Evolutionary conservation across 768 basidiomycete genomes (phyloP), one percentile per base, ranked within the genome.

Genomic region (Suillus hirtellus): DNA sequence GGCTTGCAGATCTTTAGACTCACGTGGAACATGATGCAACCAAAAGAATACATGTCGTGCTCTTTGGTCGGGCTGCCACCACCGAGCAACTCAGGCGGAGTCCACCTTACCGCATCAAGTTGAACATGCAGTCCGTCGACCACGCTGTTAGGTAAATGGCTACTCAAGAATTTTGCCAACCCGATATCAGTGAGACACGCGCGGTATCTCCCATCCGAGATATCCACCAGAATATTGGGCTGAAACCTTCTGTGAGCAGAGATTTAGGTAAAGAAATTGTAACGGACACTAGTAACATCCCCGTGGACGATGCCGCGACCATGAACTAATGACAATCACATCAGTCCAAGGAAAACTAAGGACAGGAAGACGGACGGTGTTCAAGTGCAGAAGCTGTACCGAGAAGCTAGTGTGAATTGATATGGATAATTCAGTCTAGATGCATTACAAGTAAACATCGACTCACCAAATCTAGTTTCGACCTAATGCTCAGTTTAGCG

Each of bases 151-250:
- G 3, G 2, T 49, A 24, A 27, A 24, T 74, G 70, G 60, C 78
- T 76, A 21, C 69, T 68, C 12, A 76, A 66, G 50, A 80, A 72
- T 35, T 66, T 78, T 21, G 78, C 80, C 9, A 81, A 67, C 2
- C 80, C 81, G 63, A 81, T 79, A 56, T 81, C 81, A 60, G 75
- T 76, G 15, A 82, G 67, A 8, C 73, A 72, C 1, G 75, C 79
- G 37, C 74, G 73, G 21, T 74, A 72, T 35, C 75, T 66, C 63
- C 77, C 76, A 11, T 4, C 34, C 4, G 2, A 9, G 3, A 11
- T 35, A 61, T 78, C 77, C 49, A 82, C 75, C 21, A 81, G 73
- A 49, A 82, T 73, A 63, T 81, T 82, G 0, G 78, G 73, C 79
- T 80, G 61, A 8, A 27, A n/a, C n/a, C 5, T 37, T 9, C n/a